Conservation (phyloP, 805 yeast genomes). For the Candida oleophila region DNA sequence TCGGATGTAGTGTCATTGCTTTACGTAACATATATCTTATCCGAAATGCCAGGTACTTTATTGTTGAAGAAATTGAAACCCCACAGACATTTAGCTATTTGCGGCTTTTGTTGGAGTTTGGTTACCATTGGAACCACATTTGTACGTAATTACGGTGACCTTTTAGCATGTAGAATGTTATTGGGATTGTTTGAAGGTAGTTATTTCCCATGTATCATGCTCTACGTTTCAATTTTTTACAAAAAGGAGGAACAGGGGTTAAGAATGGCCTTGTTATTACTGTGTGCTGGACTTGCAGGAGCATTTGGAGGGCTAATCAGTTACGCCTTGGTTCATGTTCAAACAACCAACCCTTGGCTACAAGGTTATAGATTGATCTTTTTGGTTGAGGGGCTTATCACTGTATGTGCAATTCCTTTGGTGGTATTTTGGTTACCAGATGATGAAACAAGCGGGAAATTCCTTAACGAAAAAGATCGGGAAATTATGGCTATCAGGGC, state of each 20-base stretch:
- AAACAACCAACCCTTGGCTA: slow-evolving; percentile 20
- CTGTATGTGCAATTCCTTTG: slow-evolving; percentile 36
- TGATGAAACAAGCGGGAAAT: slow-evolving; percentile 34
- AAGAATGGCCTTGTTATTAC: slow-evolving; percentile 37
- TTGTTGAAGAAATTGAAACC: slow-evolving; percentile 34
- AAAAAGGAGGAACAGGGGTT: slow-evolving; percentile 15
- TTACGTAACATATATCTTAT: slow-evolving; percentile 46
- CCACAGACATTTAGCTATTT: slow-evolving; percentile 26
- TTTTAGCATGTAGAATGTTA: slow-evolving; percentile 47
- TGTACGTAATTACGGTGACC: slow-evolving; percentile 38
- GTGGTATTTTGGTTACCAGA: slow-evolving; percentile 40
- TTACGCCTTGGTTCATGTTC: slow-evolving; percentile 37
- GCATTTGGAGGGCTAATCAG: slow-evolving; percentile 58
- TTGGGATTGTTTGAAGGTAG: slow-evolving; percentile 55
- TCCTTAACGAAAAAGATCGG: slow-evolving; percentile 37
- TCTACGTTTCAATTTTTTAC: slow-evolving; percentile 23
- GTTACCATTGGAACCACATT: slow-evolving; percentile 44
- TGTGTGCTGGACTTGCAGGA: slow-evolving; percentile 53
- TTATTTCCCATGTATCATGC: slow-evolving; percentile 48
- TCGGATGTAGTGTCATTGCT: slow-evolving; percentile 45
- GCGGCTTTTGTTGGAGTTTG: slow-evolving; percentile 36
- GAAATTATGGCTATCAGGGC: slow-evolving; percentile 33
- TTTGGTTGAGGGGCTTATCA: slow-evolving; percentile 47
- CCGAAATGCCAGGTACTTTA: slow-evolving; percentile 36
- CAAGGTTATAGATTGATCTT: slow-evolving; percentile 53